Evolutionary conservation across 2,329 filamentous ascomycete genomes (phyloP), one percentile per base, ranked within the genome.

Genomic region (Acarospora socialis): DNA sequence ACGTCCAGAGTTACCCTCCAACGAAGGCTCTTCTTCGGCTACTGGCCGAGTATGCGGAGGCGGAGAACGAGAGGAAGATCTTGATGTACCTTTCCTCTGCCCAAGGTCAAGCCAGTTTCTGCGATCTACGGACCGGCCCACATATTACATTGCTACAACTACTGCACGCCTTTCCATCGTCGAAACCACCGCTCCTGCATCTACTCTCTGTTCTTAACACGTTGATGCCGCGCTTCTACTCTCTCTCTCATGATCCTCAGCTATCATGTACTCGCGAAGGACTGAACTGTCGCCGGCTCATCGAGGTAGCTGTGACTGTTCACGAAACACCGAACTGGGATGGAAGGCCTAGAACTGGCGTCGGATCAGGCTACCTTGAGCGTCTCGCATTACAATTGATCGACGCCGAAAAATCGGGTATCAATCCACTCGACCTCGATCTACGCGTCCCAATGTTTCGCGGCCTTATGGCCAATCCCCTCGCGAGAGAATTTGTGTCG

Each of bases 151-250:
- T 98, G 13, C 67, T 77, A 10, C 90, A 95, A 59, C 68, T 98
- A 5, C 70, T 98, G 18, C 68, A 79, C 49, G 90, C 90, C 2
- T 98, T 98, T 63, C 84, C 90, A 2, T 93, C 83, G 23, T 74
- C 82, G 5, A 81, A 83, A 51, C 90, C 90, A 32, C 84, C 87
- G 3, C 65, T 98, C 46, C 81, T 90, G 33, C 65, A 75, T 37
- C 65, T 98, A 7, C 68, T 94, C 21, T 81, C 80, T 2, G 70
- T 79, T 25, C 70, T 94, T 32, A 81, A 80, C 46, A 80, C 82
- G 29, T 68, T 95, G 31, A 95, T 95, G 87, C 90, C 90, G 3
- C 81, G 90, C 38, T 98, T 98, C 64, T 98, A 98, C 62, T 95
- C 87, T 3, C 73, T 98, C 9, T 94, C 86, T 33, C 94, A 93